Percentiles rank a stretch among this genome's conserved stretches.
Evolutionary conservation across 805 yeast species (phyloP).

Genomic region (Candida germanica): DNA sequence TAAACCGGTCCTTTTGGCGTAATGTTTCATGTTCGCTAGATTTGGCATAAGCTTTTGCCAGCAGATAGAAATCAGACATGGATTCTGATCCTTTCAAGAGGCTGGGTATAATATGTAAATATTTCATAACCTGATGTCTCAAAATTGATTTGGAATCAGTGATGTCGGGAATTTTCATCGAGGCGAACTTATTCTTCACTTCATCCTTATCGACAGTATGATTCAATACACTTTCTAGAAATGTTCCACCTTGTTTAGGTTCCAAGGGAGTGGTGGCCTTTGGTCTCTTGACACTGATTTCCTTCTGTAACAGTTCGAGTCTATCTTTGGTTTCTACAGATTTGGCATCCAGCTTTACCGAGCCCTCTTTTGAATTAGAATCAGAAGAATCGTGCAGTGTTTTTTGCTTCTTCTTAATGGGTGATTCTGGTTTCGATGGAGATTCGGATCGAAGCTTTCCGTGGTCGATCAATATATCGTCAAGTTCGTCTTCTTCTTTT

Average conservation of each 20-base stretch:
- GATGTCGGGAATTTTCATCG: slow-evolving; percentile 16
- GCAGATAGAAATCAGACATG: slow-evolving; percentile 47
- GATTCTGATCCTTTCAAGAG: slow-evolving; percentile 41
- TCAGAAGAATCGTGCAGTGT: background rate
- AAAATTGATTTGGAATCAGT: slow-evolving; percentile 21
- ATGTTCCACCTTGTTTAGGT: too few species aligned
- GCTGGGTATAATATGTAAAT: slow-evolving; percentile 30
- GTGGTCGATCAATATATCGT: slow-evolving; percentile 2
- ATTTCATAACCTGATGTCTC: slow-evolving; percentile 22
- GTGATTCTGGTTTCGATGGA: background rate
- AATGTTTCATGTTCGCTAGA: slow-evolving; percentile 42
- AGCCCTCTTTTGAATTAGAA: too few species aligned
- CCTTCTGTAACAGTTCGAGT: background rate
- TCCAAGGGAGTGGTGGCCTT: too few species aligned
- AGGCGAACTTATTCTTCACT: slow-evolving; percentile 15
- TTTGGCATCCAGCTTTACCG: too few species aligned
- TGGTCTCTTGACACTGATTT: too few species aligned
- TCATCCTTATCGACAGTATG: slow-evolving; percentile 8
- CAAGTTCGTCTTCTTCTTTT: slow-evolving; percentile 4
- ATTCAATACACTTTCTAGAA: background rate
- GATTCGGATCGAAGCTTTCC: background rate
- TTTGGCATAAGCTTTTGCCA: slow-evolving; percentile 42
- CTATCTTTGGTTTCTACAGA: background rate
- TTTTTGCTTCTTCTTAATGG: background rate
- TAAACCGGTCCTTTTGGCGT: slow-evolving; percentile 45